Percentiles rank a stretch among this genome's conserved stretches.
Evolutionary conservation across 2,329 filamentous ascomycete genomes (phyloP).

Genomic region (Talaromyces sp.): DNA sequence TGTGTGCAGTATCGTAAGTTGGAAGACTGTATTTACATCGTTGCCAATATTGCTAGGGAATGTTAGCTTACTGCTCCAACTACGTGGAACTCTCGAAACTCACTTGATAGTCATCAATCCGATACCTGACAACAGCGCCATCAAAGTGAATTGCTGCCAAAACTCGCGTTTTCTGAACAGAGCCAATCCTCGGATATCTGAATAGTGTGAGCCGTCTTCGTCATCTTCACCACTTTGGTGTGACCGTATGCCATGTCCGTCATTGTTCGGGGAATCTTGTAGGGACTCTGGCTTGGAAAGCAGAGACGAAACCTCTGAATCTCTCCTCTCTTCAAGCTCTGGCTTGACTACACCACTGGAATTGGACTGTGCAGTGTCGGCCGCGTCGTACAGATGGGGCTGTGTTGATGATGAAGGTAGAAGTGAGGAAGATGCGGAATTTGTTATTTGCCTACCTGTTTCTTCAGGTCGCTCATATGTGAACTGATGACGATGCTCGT

Average conservation of each 20-base stretch:
- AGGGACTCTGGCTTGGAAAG: slow-evolving; percentile 62
- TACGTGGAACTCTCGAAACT: slow-evolving; percentile 32
- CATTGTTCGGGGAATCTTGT: slow-evolving; percentile 52
- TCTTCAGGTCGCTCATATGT: slow-evolving; percentile 31
- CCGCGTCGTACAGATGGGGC: slow-evolving; percentile 15
- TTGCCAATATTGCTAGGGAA: slow-evolving; percentile 83
- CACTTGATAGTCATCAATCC: slow-evolving; percentile 99
- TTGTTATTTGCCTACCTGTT: slow-evolving; percentile 38
- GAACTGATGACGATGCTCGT: slow-evolving; percentile 16
- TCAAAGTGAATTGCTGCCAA: slow-evolving; percentile 84
- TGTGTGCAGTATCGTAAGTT: too few species aligned
- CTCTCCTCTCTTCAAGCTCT: slow-evolving; percentile 26
- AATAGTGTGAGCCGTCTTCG: slow-evolving; percentile 69
- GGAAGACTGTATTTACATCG: slow-evolving; percentile 53
- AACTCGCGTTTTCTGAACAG: slow-evolving; percentile 74
- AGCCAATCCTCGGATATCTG: slow-evolving; percentile 85
- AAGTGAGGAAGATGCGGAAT: slow-evolving; percentile 29
- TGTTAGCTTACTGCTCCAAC: slow-evolving; percentile 1
- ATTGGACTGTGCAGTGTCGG: slow-evolving; percentile 20
- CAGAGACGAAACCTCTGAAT: slow-evolving; percentile 71
- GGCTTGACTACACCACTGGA: slow-evolving; percentile 9
- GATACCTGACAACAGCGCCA: slow-evolving; percentile 88
- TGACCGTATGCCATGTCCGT: slow-evolving; percentile 36
- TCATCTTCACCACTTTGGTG: slow-evolving; percentile 50
- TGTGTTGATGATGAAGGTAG: slow-evolving; percentile 36